Conservation (phyloP, 192 early-diverging fungal genomes). For the Funneliformis geosporum region DNA sequence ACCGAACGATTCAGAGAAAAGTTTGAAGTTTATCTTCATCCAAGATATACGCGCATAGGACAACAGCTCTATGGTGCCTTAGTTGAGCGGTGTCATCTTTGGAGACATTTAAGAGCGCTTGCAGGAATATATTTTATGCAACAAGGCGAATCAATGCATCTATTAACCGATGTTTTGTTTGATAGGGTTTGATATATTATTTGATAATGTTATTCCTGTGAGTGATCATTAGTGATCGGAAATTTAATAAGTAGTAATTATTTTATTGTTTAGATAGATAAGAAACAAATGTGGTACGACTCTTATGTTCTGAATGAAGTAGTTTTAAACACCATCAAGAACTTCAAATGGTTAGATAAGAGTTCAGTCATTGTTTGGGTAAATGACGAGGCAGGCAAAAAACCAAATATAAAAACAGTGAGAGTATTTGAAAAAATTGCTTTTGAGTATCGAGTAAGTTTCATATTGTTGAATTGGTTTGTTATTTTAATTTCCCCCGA, state of each 20-base stretch:
- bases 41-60: slow-evolving; percentile 36
- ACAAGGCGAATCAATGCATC: slow-evolving; percentile 44
- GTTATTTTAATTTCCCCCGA: neutral
- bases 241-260: neutral
- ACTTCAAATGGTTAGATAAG: slow-evolving; percentile 20
- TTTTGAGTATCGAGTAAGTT: slow-evolving; percentile 30
- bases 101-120: slow-evolving; percentile 35
- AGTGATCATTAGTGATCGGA: neutral
- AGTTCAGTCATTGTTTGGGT: slow-evolving; percentile 36
- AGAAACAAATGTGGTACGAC: slow-evolving; percentile 43
- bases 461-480: neutral
- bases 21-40: slow-evolving; percentile 37
- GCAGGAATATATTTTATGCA: slow-evolving; percentile 44
- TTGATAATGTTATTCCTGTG: neutral
- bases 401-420: slow-evolving; percentile 24
- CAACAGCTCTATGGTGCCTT: slow-evolving; percentile 32
- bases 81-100: slow-evolving; percentile 31
- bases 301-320: slow-evolving; percentile 37
- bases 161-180: slow-evolving; percentile 40
- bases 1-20: slow-evolving; percentile 9
- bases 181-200: slow-evolving; percentile 8
- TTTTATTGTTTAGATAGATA: slow-evolving; percentile 39
- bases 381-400: slow-evolving; percentile 22
- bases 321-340: slow-evolving; percentile 30
- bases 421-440: slow-evolving; percentile 34